phyloP scores from a whole-genome alignment of 306 rosid genomes.

The Notholithocarpus densiflorus region DNA sequence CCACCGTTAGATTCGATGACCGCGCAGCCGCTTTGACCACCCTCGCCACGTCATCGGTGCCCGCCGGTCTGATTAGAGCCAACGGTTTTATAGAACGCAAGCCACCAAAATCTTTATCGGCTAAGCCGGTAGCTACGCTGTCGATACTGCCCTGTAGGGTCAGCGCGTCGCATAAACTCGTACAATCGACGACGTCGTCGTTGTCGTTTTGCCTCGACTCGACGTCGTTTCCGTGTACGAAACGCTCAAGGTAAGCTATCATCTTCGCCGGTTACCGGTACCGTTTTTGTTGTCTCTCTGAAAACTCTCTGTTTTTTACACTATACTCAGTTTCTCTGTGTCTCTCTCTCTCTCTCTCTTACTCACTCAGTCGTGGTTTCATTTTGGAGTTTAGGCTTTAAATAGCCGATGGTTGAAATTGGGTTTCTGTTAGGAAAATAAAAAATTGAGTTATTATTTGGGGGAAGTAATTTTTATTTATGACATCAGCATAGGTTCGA shows the following conservation, averaged over 20 bases:
- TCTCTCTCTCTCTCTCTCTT: not conserved
- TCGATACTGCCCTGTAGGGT: constrained; percentile 41
- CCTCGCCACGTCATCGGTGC: constrained; percentile 43
- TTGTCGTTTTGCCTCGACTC: constrained; percentile 50
- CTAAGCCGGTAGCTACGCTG: constrained; percentile 31
- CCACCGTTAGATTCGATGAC: constrained; percentile 63
- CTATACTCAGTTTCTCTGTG: not conserved
- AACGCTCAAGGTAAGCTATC: constrained; percentile 80
- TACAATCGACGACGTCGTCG: not conserved
- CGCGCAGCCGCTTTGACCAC: constrained; percentile 42
- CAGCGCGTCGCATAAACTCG: constrained; percentile 30
- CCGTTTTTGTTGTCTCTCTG: not conserved
- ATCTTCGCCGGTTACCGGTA: constrained; percentile 32
- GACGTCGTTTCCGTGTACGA: constrained; percentile 62
- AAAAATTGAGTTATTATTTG: not conserved
- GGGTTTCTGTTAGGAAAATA: not conserved
- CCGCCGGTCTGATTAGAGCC: constrained; percentile 47
- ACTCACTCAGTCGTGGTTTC: not conserved
- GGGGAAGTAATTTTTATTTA: not conserved
- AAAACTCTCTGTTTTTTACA: not conserved
- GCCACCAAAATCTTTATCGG: constrained; percentile 81
- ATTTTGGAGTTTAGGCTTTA: constrained; percentile 5
- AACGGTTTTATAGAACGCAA: constrained; percentile 47
- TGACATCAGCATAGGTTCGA: constrained; percentile 32
- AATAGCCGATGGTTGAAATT: constrained; percentile 28